Base-by-base conservation (phyloP, 805 yeast species). In the Lipomyces starkeyi region DNA sequence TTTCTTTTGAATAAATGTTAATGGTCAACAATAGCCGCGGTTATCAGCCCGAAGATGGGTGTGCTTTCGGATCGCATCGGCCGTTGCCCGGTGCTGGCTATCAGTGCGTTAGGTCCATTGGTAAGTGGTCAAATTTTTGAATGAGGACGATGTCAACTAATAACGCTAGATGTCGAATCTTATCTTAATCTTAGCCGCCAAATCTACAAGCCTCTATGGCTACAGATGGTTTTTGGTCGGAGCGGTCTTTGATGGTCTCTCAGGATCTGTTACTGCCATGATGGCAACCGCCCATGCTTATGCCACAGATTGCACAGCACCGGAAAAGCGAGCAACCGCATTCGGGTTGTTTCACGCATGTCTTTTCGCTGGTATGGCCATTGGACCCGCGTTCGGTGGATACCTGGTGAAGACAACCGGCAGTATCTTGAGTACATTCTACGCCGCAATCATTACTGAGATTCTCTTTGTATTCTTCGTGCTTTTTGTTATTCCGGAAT, bases 291-390 rank as follows among this genome's bases (percentile, higher is more conserved):
- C 86, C 13, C 88, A 88, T 74, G 86, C 93, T 68, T 92, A 91
- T 75, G 83, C 90, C 20, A 82, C 91, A 3, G 97, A 92, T 78
- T 86, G 91, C 53, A 88, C 87, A 6, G 88, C 87, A 25, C 84
- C 91, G 0, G 82, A 81, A 43, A 82, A 85, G 64, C 80, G 97
- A 69, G 75, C 78, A 5, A 58, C 72, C 13, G 78, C 75, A 61
- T 74, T 81, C 70, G 74, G 75, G 6, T 35, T 68, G 9, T 56
- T 75, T 29, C 76, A 76, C 40, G 74, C 77, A 8, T 65, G 71
- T 53, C n/a, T 76, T 60, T 76, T 74, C 66, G 72, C 65, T 9
- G 66, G 67, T 37, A 55, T 73, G 58, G 79, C 78, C 4, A 17
- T 73, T 20, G 78, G 77, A 6, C 77, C 76, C 11, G 65, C 66